phyloP scores from a whole-genome alignment of 805 yeast species.

The Kodamaea kakaduensis region DNA sequence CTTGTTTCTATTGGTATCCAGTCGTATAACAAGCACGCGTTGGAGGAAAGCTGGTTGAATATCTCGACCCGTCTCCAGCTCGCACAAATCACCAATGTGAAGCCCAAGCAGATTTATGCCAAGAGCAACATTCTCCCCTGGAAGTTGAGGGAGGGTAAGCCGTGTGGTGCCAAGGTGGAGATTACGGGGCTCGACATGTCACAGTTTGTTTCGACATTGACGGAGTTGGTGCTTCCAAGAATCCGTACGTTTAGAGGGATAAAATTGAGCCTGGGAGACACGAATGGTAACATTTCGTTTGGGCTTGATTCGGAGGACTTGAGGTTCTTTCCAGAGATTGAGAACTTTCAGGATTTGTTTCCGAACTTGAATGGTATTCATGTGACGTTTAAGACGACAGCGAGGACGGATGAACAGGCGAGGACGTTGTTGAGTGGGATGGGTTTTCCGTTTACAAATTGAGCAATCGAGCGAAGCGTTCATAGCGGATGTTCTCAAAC shows the following conservation, averaged over 20 bases:
- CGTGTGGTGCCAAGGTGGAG: slow-evolving; percentile 84
- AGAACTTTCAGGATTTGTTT: slow-evolving; percentile 84
- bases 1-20: slow-evolving; percentile 66
- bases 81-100: slow-evolving; percentile 91
- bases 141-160: slow-evolving; percentile 83
- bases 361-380: slow-evolving; percentile 84
- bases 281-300: slow-evolving; percentile 78
- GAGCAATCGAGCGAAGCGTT: not conserved
- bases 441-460: slow-evolving; percentile 65
- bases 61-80: slow-evolving; percentile 74
- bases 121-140: slow-evolving; percentile 78
- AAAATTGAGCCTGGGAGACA: slow-evolving; percentile 73
- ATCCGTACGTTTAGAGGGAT: slow-evolving; percentile 84
- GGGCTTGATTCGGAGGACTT: slow-evolving; percentile 78
- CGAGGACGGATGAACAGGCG: slow-evolving; percentile 88
- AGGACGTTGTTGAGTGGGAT: slow-evolving; percentile 75
- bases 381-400: slow-evolving; percentile 78
- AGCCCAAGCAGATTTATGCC: slow-evolving; percentile 70
- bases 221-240: slow-evolving; percentile 91
- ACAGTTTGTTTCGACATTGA: slow-evolving; percentile 80
- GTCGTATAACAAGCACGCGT: slow-evolving; percentile 71
- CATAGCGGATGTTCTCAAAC: slow-evolving; percentile 5
- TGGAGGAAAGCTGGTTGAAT: slow-evolving; percentile 65
- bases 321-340: slow-evolving; percentile 88
- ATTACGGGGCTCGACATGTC: slow-evolving; percentile 77